Percentiles rank a stretch among this genome's conserved stretches.
Evolutionary conservation across 176 grass and related monocot species (phyloP).

Genomic region (Luzula sylvatica): DNA sequence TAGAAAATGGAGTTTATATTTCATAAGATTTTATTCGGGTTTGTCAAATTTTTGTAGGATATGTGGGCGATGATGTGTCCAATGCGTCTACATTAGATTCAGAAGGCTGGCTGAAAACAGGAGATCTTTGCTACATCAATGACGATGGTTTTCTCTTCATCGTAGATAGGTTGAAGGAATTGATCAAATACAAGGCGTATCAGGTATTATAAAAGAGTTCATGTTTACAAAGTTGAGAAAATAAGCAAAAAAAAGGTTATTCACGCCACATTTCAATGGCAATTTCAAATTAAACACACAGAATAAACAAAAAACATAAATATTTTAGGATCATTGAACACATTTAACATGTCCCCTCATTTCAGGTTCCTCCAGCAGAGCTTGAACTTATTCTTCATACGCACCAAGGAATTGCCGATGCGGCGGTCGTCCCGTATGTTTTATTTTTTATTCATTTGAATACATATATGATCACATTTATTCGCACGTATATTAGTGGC

Average conservation of each 20-base stretch:
- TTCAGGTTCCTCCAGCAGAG: slow-evolving; percentile 29
- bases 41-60: background rate
- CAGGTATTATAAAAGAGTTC: too few species aligned
- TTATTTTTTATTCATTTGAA: background rate
- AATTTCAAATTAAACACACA: too few species aligned
- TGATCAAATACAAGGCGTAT: slow-evolving; percentile 25
- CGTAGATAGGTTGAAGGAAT: slow-evolving; percentile 26
- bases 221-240: too few species aligned
- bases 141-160: slow-evolving; percentile 22
- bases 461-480: background rate
- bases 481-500: background rate
- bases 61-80: slow-evolving; percentile 6
- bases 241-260: too few species aligned
- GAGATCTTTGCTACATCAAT: slow-evolving; percentile 17
- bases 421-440: slow-evolving; percentile 23
- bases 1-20: too few species aligned
- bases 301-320: too few species aligned
- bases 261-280: too few species aligned
- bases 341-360: too few species aligned
- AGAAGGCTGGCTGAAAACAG: slow-evolving; percentile 20
- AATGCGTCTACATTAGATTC: background rate
- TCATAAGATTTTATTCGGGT: too few species aligned
- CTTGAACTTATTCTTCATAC: slow-evolving; percentile 19
- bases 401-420: slow-evolving; percentile 9
- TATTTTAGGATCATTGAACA: too few species aligned